Conservation (phyloP, 441 rosid genomes). For the Populus hybrid region DNA sequence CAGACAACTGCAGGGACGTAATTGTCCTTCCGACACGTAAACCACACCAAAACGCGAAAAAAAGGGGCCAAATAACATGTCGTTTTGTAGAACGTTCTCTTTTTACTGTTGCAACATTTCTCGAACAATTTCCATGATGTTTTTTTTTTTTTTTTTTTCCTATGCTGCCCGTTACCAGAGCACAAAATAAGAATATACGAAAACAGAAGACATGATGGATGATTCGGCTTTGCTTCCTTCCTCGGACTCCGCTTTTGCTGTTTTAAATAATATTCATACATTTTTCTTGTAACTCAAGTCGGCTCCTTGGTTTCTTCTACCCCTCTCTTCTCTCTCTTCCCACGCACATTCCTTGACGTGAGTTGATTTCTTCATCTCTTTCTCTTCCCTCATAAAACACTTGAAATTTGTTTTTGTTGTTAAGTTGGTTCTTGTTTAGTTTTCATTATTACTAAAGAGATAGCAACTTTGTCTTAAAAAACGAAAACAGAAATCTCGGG, state of each 20-base stretch:
- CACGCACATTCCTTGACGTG: background rate
- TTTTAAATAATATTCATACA: background rate
- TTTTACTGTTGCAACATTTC: background rate
- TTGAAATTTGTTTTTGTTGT: background rate
- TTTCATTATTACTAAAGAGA: background rate
- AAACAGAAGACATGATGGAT: slow-evolving; percentile 2
- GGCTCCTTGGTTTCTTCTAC: slow-evolving; percentile 5
- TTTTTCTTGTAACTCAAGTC: slow-evolving; percentile 38
- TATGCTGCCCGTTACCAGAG: background rate
- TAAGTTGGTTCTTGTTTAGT: background rate
- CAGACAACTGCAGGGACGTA: background rate
- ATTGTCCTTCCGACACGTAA: background rate
- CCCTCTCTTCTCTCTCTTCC: background rate
- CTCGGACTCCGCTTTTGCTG: slow-evolving; percentile 4
- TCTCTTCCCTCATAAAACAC: too few species aligned
- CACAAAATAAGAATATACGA: background rate
- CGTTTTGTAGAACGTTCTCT: background rate
- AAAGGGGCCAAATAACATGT: background rate
- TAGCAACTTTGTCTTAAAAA: background rate
- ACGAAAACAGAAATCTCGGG: slow-evolving; percentile 26
- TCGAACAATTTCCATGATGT: background rate
- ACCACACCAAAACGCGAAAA: background rate
- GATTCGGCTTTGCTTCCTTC: background rate
- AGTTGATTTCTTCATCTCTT: background rate
- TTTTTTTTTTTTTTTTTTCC: background rate